Percentiles rank a stretch among this genome's conserved stretches.
phyloP scores from a whole-genome alignment of 768 basidiomycete genomes.

The Suillus weaverae region DNA sequence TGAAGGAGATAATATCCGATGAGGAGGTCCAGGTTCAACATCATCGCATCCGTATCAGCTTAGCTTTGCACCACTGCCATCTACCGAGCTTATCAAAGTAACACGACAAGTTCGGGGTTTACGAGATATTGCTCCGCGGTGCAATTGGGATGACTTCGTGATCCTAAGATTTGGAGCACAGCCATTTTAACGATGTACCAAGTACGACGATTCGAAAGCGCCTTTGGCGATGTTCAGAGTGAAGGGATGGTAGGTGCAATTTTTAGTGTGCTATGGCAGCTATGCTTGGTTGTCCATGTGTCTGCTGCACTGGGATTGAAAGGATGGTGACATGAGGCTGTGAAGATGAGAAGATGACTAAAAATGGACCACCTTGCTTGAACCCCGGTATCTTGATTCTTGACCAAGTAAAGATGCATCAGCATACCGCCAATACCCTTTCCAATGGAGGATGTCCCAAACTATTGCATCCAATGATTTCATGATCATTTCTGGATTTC shows the following conservation, averaged over 20 bases:
- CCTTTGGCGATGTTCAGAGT: not conserved
- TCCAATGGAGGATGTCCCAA: not conserved
- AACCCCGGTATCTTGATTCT: not conserved
- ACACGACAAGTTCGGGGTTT: slow-evolving; percentile 1
- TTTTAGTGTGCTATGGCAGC: not conserved
- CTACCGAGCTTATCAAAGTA: slow-evolving; percentile 1
- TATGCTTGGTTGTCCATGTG: not conserved
- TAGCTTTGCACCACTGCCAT: not conserved
- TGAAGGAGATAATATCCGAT: not conserved
- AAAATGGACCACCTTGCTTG: not conserved
- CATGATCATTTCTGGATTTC: not conserved
- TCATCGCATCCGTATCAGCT: not conserved
- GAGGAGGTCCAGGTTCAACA: not conserved
- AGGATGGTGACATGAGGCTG: too few species aligned
- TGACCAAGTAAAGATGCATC: not conserved
- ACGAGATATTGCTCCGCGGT: not conserved
- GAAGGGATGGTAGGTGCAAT: not conserved
- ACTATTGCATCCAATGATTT: slow-evolving; percentile 1
- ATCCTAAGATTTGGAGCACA: not conserved
- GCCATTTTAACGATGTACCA: not conserved
- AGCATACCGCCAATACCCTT: not conserved
- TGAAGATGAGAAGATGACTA: not conserved
- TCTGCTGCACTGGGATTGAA: not conserved
- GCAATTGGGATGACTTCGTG: not conserved
- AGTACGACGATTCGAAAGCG: not conserved